Percentiles rank a stretch among this genome's conserved stretches.
phyloP scores from a whole-genome alignment of 495 filamentous ascomycete species.

The Parmelia sp. region DNA sequence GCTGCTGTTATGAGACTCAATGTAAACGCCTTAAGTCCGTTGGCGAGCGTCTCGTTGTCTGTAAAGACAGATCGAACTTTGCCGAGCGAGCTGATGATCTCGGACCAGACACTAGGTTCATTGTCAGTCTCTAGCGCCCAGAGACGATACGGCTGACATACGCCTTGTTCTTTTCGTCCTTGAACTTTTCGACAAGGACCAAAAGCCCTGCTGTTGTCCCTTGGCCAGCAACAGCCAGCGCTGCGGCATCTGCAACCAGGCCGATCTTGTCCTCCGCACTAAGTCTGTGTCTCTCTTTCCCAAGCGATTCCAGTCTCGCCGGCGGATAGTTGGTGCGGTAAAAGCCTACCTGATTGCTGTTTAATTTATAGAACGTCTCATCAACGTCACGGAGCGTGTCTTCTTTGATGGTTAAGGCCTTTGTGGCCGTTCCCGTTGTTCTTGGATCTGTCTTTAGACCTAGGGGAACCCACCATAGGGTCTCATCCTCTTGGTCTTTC shows the following conservation, averaged over 20 bases:
- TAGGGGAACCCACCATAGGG: constrained; percentile 94
- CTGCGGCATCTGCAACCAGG: constrained; percentile 83
- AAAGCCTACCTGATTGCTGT: constrained; percentile 80
- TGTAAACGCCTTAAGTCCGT: constrained; percentile 66
- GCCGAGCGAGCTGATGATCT: constrained; percentile 64
- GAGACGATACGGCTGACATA: constrained; percentile 31
- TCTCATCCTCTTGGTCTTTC: constrained; percentile 82
- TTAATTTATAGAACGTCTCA: constrained; percentile 81
- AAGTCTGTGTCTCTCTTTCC: constrained; percentile 63
- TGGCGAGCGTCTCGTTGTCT: constrained; percentile 47
- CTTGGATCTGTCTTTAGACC: constrained; percentile 56
- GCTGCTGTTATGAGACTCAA: constrained; percentile 63
- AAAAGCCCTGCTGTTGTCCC: constrained; percentile 72
- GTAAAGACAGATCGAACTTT: constrained; percentile 62
- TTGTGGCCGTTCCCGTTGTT: constrained; percentile 44
- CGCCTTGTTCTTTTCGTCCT: constrained; percentile 74
- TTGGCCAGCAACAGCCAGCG: constrained; percentile 80
- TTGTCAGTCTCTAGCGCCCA: constrained; percentile 23
- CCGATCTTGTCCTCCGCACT: constrained; percentile 86
- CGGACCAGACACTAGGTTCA: constrained; percentile 63
- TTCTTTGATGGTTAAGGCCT: constrained; percentile 68
- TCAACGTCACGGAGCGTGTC: constrained; percentile 67
- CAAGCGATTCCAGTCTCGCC: constrained; percentile 67
- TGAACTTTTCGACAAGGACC: constrained; percentile 71
- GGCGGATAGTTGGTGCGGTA: constrained; percentile 90